Conservation (phyloP, 2,329 filamentous ascomycete genomes). For the Curvularia verruculosa region DNA sequence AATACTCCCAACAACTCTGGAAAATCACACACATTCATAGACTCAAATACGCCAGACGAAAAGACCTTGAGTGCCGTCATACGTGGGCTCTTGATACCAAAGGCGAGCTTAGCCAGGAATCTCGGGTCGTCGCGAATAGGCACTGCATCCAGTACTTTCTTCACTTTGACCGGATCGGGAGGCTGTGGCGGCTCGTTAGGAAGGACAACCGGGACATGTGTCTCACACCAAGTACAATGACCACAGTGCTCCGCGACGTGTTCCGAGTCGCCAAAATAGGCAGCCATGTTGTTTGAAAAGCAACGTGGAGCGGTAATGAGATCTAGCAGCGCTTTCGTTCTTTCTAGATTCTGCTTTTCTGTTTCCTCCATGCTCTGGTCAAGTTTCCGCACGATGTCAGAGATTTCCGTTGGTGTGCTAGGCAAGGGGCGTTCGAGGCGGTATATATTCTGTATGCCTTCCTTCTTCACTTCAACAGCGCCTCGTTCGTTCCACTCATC, state of each 20-base stretch:
- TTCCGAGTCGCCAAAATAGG: constrained; percentile 63
- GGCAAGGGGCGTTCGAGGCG: constrained; percentile 59
- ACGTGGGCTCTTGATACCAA: constrained; percentile 66
- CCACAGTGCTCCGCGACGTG: constrained; percentile 56
- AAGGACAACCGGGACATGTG: constrained; percentile 42
- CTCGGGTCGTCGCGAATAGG: constrained; percentile 62
- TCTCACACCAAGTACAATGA: constrained; percentile 60
- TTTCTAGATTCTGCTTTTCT: constrained; percentile 61
- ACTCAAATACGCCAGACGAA: constrained; percentile 56
- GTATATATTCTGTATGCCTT: constrained; percentile 62
- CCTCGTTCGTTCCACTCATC: constrained; percentile 60
- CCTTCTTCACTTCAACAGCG: constrained; percentile 58
- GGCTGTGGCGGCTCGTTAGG: constrained; percentile 49
- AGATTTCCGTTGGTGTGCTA: constrained; percentile 49
- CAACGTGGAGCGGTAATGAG: constrained; percentile 61
- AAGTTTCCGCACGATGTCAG: constrained; percentile 55
- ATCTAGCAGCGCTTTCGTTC: constrained; percentile 58
- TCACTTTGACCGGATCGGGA: constrained; percentile 52
- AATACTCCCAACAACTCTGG: constrained; percentile 37
- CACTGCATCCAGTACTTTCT: constrained; percentile 53
- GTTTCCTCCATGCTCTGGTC: constrained; percentile 58
- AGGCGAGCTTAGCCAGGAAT: constrained; percentile 65
- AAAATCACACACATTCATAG: constrained; percentile 63
- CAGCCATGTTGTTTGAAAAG: constrained; percentile 59
- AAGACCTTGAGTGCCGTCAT: constrained; percentile 58